phyloP scores from a whole-genome alignment of 176 grass and related monocot species.

The Themeda triandra region DNA sequence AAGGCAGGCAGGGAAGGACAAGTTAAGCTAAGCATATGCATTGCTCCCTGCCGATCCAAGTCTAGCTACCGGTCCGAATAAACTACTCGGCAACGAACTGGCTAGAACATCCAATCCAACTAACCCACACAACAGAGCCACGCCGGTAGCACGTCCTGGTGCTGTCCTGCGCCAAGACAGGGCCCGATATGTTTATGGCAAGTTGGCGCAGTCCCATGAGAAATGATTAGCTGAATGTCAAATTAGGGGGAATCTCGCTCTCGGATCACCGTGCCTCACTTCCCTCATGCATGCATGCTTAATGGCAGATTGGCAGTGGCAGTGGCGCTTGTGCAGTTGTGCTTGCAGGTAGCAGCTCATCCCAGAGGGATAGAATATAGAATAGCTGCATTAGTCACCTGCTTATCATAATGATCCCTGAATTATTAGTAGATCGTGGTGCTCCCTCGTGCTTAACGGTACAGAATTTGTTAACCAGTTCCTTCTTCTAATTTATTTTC shows the following conservation, averaged over 20 bases:
- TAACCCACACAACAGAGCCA: not conserved
- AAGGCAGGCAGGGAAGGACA: not conserved
- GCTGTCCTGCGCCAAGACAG: constrained; percentile 33
- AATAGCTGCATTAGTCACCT: not conserved
- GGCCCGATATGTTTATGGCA: constrained; percentile 1
- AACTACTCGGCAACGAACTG: not conserved
- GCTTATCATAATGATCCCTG: not conserved
- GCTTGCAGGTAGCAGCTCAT: constrained; percentile 32
- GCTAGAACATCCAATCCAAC: not conserved
- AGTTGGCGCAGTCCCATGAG: constrained; percentile 35
- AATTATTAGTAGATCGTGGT: constrained; percentile 41
- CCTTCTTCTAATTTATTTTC: not conserved
- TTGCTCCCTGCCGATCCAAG: not conserved
- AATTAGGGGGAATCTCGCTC: constrained; percentile 34
- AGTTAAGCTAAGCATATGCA: constrained; percentile 1
- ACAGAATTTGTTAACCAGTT: constrained; percentile 7
- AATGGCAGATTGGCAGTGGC: not conserved
- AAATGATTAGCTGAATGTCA: constrained; percentile 50
- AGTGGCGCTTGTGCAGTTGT: not conserved
- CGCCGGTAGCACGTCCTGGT: constrained; percentile 42
- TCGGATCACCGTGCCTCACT: constrained; percentile 33
- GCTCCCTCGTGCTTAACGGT: constrained; percentile 47
- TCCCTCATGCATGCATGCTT: not conserved
- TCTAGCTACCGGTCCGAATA: not conserved
- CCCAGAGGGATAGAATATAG: not conserved